phyloP scores from a whole-genome alignment of 306 rosid genomes.

The Acacia confusa region DNA sequence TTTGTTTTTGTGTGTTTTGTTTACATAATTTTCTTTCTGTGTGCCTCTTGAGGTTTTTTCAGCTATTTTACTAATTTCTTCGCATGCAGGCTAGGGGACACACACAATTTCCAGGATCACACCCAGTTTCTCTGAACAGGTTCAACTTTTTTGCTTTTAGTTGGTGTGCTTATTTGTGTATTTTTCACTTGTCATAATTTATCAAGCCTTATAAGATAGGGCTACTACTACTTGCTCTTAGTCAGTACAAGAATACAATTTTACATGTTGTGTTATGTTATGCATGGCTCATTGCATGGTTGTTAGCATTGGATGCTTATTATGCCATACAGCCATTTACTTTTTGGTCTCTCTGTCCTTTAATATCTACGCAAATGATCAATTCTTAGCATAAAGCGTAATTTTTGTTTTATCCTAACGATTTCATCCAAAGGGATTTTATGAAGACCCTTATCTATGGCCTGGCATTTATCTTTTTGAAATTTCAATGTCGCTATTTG shows the following conservation, averaged over 20 bases:
- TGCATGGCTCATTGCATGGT: conserved; percentile 23
- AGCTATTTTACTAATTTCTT: conserved; percentile 31
- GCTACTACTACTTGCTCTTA: conserved; percentile 8
- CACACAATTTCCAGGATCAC: conserved; percentile 89
- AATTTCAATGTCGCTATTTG: background rate
- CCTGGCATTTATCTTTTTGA: background rate
- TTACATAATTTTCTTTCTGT: conserved; percentile 19
- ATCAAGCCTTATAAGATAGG: conserved; percentile 9
- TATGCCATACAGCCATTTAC: background rate
- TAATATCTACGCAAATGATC: conserved; percentile 9
- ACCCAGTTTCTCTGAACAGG: conserved; percentile 97
- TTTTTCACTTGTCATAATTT: conserved; percentile 2
- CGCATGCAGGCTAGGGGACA: conserved; percentile 72
- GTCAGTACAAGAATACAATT: background rate
- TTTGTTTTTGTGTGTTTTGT: background rate
- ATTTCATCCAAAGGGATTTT: background rate
- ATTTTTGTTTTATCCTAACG: background rate
- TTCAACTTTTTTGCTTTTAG: conserved; percentile 30
- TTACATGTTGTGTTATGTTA: background rate
- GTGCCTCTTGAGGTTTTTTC: conserved; percentile 21
- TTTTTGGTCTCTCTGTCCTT: background rate
- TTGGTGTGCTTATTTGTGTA: background rate
- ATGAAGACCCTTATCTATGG: background rate
- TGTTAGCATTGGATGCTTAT: conserved; percentile 22
- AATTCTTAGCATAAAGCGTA: background rate